Conservation (phyloP, 306 rosid genomes). For the Cicer chorassanicum region DNA sequence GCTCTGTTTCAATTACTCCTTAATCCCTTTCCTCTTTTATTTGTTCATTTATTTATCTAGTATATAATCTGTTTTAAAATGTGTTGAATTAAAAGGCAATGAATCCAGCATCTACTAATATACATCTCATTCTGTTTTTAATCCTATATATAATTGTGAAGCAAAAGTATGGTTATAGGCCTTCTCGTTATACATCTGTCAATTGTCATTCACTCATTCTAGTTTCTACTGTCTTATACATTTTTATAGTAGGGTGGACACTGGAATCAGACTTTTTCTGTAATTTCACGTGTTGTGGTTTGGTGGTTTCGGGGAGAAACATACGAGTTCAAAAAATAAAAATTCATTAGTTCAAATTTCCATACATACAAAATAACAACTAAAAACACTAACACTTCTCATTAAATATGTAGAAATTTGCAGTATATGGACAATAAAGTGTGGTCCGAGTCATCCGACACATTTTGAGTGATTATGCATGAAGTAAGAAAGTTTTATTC, state of each 20-base stretch:
- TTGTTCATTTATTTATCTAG: not conserved
- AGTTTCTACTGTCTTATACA: not conserved
- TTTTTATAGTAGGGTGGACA: slow-evolving; percentile 2
- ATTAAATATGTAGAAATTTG: too few relatives aligned
- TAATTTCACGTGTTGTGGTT: too few relatives aligned
- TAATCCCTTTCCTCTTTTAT: not conserved
- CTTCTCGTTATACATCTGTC: not conserved
- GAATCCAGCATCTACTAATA: not conserved
- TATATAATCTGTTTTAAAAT: not conserved
- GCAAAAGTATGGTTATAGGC: too few relatives aligned
- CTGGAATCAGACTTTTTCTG: slow-evolving; percentile 3
- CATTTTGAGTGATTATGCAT: not conserved
- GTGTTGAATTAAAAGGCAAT: not conserved
- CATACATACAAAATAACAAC: too few relatives aligned
- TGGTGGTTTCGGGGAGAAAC: too few relatives aligned
- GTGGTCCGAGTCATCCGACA: not conserved
- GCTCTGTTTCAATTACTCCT: slow-evolving; percentile 51
- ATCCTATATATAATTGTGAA: not conserved
- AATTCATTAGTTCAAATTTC: too few relatives aligned
- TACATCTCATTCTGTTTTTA: not conserved
- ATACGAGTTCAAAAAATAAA: too few relatives aligned
- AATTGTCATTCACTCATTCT: not conserved
- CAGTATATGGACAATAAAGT: too few relatives aligned
- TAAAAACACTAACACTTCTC: too few relatives aligned
- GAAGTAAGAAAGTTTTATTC: not conserved